phyloP scores from a whole-genome alignment of 441 rosid species.

The Euphorbia schlechtendalii region DNA sequence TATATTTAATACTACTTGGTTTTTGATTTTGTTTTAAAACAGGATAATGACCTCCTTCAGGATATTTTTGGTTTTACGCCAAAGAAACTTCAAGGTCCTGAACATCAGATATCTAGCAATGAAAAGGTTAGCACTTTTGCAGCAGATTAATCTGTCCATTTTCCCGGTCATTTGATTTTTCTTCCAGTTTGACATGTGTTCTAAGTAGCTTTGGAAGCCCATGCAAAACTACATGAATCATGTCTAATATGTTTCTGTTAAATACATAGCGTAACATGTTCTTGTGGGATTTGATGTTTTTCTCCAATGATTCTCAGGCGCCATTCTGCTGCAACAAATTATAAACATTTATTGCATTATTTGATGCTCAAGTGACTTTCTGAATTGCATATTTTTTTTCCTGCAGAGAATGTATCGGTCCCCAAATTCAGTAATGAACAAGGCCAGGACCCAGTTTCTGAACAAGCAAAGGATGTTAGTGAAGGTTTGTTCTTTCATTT shows the following conservation, averaged over 20 bases:
- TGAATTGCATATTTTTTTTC: neutral
- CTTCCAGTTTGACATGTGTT: no score
- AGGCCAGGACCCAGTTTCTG: constrained; percentile 79
- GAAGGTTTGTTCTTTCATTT: constrained; percentile 30
- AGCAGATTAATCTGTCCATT: neutral
- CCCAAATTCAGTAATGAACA: constrained; percentile 64
- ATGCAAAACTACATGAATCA: no score
- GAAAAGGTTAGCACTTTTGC: constrained; percentile 60
- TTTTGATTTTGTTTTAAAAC: constrained; percentile 18
- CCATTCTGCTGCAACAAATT: no score
- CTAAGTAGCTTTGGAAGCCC: no score
- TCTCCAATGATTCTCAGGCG: neutral
- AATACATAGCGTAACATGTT: no score
- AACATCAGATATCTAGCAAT: constrained; percentile 34
- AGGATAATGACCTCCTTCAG: constrained; percentile 91
- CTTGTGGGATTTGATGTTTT: neutral
- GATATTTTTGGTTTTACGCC: constrained; percentile 70
- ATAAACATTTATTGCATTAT: no score
- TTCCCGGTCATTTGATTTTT: neutral
- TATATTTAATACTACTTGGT: neutral
- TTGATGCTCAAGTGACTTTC: neutral
- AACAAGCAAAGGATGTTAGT: constrained; percentile 79
- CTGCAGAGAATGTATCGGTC: constrained; percentile 57
- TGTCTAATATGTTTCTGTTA: no score
- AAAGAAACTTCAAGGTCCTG: constrained; percentile 39